Percentiles rank a stretch among this genome's conserved stretches.
phyloP scores from a whole-genome alignment of 108 stramenopile genomes.

The Aurantiochytrium sp. region DNA sequence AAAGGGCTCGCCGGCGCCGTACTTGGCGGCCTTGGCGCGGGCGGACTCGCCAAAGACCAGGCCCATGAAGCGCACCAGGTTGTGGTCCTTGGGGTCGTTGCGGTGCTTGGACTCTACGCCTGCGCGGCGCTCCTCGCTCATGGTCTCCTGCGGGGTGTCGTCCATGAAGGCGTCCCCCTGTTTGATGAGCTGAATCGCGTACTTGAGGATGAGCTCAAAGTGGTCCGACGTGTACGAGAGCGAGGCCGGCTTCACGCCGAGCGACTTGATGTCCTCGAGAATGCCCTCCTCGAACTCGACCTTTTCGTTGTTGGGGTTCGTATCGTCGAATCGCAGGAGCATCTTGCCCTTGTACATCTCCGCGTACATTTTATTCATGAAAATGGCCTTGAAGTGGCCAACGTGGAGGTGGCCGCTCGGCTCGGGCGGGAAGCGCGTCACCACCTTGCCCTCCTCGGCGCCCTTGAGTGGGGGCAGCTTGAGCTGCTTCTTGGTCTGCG shows the following conservation, averaged over 20 bases:
- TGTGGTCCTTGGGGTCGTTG: background rate
- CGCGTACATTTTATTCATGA: conserved; percentile 95
- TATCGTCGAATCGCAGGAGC: conserved; percentile 91
- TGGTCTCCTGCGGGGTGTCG: conserved; percentile 90
- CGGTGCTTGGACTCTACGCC: conserved; percentile 31
- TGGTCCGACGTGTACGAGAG: conserved; percentile 42
- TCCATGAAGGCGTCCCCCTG: conserved; percentile 96
- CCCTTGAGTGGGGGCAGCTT: conserved; percentile 58
- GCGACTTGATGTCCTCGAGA: conserved; percentile 40
- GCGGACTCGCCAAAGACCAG: background rate
- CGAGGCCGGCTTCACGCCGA: conserved; percentile 71
- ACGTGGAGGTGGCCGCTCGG: conserved; percentile 97
- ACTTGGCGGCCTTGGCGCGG: conserved; percentile 27
- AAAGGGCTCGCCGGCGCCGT: conserved; percentile 65
- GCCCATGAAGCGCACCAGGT: conserved; percentile 18
- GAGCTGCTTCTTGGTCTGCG: background rate
- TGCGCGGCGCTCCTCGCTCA: conserved; percentile 54
- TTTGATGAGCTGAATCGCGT: conserved; percentile 77
- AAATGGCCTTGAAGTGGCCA: conserved; percentile 95
- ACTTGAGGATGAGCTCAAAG: conserved; percentile 72
- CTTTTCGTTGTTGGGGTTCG: conserved; percentile 98
- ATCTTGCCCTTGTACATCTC: conserved; percentile 84
- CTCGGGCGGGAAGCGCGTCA: conserved; percentile 95
- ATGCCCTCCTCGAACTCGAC: conserved; percentile 85
- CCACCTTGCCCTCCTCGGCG: conserved; percentile 78